Base-by-base conservation (phyloP, 805 yeast species). In the Wickerhamomyces ciferrii region DNA sequence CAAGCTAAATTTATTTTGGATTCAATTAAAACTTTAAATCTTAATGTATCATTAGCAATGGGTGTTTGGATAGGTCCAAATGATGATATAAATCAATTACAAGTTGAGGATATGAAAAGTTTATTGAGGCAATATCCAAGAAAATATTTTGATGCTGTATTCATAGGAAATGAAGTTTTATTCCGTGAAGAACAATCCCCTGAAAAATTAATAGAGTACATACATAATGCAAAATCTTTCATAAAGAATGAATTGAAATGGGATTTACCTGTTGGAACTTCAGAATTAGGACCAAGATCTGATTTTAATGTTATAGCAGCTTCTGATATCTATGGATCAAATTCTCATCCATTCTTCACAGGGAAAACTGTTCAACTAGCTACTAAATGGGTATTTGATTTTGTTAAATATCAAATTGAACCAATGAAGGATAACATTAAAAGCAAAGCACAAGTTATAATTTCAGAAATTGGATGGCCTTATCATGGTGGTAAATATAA, bases 401-500 rank as follows among this genome's bases (percentile, higher is more conserved):
- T 69, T 51, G 48, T 78, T 31, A 56, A 71, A 42, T 61, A 68
- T 24, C 76, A 74, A 45, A 55, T 79, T 18, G 61, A 67, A 24
- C 79, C 80, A 1, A 20, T 60, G 29, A 65, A 63, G 21, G 50
- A 57, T 4, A 52, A 61, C 11, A 47, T 51, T 7, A 47, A 48
- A 10, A 44, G 48, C 13, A 44, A 46, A 25, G 59, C 69, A 1
- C 61, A 57, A 27, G 53, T 81, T 6, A 65, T 74, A 4, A 69
- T 84, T 1, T 70, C 86, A 0, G 89, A 84, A 52, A 75, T 83
- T 19, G 90, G 89, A 0, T 84, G 90, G 91, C 91, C 90, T 0
- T 77, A 71, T 39, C 67, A 62, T 2, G 90, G 89, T 3, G 88
- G 87, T 0, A 47, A 35, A 1, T 71, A 67, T 46, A 58, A 65